Evolutionary conservation across 2,329 filamentous ascomycete genomes (phyloP), one percentile per base, ranked within the genome.

Genomic region (Macrophomina tecta): DNA sequence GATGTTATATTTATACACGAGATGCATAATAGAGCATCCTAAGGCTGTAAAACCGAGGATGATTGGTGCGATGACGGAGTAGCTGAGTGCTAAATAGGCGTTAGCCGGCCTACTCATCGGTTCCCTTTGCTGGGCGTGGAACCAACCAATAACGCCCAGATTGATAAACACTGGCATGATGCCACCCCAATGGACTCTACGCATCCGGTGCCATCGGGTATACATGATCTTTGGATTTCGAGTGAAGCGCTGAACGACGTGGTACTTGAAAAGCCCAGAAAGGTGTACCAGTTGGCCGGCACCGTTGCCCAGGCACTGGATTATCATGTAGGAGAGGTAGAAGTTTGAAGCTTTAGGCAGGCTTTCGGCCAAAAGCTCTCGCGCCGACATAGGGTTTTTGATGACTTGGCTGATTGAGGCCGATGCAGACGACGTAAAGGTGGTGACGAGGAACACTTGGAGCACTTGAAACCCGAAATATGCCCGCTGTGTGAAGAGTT

Each of bases 121-220:
- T 2, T 38, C 7, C 36, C 11, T 38, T 38, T 7, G 36, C 11
- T 38, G 1, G 7, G 36, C 36, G 36, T 38, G 36, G 14, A 34
- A 4, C 79, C 77, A 81, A 82, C 85, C 93, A 71, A 99, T 98
- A 70, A 92, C 96, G 49, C 94, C 95, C 72, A 98, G 91, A 74
- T 97, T 97, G 66, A 95, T 97, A 79, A 98, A 99, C 0, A 97
- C 90, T 0, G 95, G 95, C 78, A 98, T 98, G 82, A 96, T 94
- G 0, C 89, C 90, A 9, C 95, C 95, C 95, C 96, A 99, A 64
- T 89, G 88, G 69, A 98, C 89, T 58, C 87, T 87, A 38, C 88
- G 88, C 46, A 98, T 83, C 16, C 85, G 88, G 6, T 92, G 94
- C 73, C 97, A 94, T 64, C 95, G 87, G 5, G 82, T 85, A 89